A percentile compares a stretch with the other conserved stretches of the same genome.
Evolutionary conservation across 495 filamentous ascomycete species (phyloP).

Genomic region (Podospora pseudopauciseta): DNA sequence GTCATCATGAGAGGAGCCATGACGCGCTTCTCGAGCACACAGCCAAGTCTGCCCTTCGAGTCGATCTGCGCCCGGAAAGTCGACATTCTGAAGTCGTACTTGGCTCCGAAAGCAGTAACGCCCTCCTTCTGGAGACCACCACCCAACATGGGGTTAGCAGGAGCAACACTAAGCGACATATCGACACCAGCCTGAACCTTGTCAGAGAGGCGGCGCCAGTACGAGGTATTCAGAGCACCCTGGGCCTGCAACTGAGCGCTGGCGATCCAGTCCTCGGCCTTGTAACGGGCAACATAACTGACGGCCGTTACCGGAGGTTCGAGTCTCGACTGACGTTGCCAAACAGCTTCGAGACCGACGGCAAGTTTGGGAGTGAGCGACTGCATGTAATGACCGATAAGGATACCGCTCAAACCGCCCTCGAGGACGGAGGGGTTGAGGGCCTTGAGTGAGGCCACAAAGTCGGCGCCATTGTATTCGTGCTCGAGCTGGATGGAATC

Average conservation of each 20-base stretch:
- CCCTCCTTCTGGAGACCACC: slow-evolving; percentile 75
- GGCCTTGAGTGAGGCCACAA: slow-evolving; percentile 83
- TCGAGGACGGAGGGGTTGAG: slow-evolving; percentile 92
- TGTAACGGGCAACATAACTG: slow-evolving; percentile 88
- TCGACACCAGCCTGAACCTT: slow-evolving; percentile 95
- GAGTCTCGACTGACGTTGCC: slow-evolving; percentile 76
- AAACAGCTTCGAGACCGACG: slow-evolving; percentile 87
- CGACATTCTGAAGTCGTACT: slow-evolving; percentile 95
- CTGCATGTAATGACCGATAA: slow-evolving; percentile 92
- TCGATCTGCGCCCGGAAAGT: slow-evolving; percentile 95
- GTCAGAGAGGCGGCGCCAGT: slow-evolving; percentile 92
- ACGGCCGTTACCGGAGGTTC: slow-evolving; percentile 78
- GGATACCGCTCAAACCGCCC: slow-evolving; percentile 88
- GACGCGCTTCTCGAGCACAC: slow-evolving; percentile 91
- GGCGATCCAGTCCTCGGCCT: slow-evolving; percentile 84
- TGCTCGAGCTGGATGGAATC: slow-evolving; percentile 87
- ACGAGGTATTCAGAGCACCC: slow-evolving; percentile 83
- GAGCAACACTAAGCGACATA: slow-evolving; percentile 80
- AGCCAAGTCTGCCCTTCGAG: slow-evolving; percentile 87
- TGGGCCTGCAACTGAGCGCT: slow-evolving; percentile 78
- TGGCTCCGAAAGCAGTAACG: slow-evolving; percentile 84
- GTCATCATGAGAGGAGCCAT: slow-evolving; percentile 85
- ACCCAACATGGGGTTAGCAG: slow-evolving; percentile 64
- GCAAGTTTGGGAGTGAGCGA: slow-evolving; percentile 83
- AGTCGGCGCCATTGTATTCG: slow-evolving; percentile 90